These are phyloP conservation scores for Sporothrix brunneoviolacea DNA, from an alignment of 2,329 filamentous ascomycete species.

Conservation along the genomic window DNA sequence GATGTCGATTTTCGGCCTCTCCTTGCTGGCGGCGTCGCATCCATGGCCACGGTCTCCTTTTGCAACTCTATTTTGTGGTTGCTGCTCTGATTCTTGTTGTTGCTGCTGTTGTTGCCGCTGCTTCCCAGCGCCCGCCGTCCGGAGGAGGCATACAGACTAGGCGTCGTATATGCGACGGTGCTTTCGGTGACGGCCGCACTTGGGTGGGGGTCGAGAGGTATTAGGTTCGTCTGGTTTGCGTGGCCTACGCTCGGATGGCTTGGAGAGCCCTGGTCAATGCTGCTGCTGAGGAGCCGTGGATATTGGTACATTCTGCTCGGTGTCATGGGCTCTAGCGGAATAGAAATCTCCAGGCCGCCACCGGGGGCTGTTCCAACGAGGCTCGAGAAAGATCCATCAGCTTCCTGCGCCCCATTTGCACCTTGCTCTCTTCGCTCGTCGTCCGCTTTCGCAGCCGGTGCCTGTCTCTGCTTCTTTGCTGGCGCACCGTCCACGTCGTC, in stretches of 20 bases:
- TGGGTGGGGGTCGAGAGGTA: slow-evolving; percentile 17
- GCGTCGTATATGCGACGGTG: slow-evolving; percentile 29
- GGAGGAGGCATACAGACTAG: slow-evolving; percentile 25
- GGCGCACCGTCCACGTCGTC: not conserved
- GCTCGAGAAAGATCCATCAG: slow-evolving; percentile 1
- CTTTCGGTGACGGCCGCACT: slow-evolving; percentile 28
- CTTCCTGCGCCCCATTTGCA: slow-evolving; percentile 5
- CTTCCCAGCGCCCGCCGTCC: slow-evolving; percentile 4
- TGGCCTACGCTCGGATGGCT: slow-evolving; percentile 11
- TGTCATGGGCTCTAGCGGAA: slow-evolving; percentile 27
- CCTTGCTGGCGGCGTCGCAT: slow-evolving; percentile 1
- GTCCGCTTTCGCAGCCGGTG: no score
- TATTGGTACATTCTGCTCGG: slow-evolving; percentile 34
- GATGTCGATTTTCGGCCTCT: not conserved
- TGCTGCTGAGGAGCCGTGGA: slow-evolving; percentile 20
- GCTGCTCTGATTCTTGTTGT: not conserved
- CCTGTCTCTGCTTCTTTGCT: slow-evolving; percentile 11
- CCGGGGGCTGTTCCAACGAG: slow-evolving; percentile 13
- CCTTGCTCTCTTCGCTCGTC: no score
- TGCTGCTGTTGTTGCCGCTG: not conserved
- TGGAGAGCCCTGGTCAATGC: slow-evolving; percentile 4
- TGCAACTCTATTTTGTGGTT: not conserved
- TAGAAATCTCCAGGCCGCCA: slow-evolving; percentile 23
- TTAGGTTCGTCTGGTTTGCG: not conserved
- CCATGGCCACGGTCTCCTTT: not conserved